Conservation (phyloP, 2,329 filamentous ascomycete genomes). For the Diplodia scrobiculata region DNA sequence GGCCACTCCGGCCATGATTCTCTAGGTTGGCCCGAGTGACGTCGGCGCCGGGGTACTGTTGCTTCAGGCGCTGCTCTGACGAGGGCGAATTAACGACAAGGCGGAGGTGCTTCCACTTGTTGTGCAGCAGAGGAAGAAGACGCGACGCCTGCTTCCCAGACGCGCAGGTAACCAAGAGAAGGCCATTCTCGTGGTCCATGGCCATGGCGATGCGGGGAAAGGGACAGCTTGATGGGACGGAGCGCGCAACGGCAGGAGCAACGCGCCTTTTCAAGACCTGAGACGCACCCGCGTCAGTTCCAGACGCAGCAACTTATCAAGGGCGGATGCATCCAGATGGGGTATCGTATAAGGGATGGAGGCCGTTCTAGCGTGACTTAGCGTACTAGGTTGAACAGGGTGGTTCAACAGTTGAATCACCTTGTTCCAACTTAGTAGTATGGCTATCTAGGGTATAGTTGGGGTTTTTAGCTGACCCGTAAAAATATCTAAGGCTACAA, state of each 20-base stretch:
- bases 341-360: too few relatives aligned
- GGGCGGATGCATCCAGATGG: too few relatives aligned
- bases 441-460: too few relatives aligned
- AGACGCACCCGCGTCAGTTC: not conserved
- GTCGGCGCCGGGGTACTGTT: slow-evolving; percentile 40
- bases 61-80: slow-evolving; percentile 37
- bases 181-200: slow-evolving; percentile 36
- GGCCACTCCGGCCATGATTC: slow-evolving; percentile 38
- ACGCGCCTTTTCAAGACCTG: not conserved
- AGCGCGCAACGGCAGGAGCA: not conserved
- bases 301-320: too few relatives aligned
- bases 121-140: slow-evolving; percentile 42
- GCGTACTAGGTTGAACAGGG: too few relatives aligned
- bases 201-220: slow-evolving; percentile 33
- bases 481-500: too few relatives aligned
- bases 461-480: too few relatives aligned
- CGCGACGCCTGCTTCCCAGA: slow-evolving; percentile 44
- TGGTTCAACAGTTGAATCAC: too few relatives aligned
- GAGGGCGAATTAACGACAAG: slow-evolving; percentile 39
- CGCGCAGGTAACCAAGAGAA: slow-evolving; percentile 46
- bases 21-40: slow-evolving; percentile 41
- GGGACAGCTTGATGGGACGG: not conserved
- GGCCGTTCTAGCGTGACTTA: too few relatives aligned
- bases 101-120: slow-evolving; percentile 41
- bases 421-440: too few relatives aligned